phyloP scores from a whole-genome alignment of 352 stramenopile genomes.

The Albugo laibachii region DNA sequence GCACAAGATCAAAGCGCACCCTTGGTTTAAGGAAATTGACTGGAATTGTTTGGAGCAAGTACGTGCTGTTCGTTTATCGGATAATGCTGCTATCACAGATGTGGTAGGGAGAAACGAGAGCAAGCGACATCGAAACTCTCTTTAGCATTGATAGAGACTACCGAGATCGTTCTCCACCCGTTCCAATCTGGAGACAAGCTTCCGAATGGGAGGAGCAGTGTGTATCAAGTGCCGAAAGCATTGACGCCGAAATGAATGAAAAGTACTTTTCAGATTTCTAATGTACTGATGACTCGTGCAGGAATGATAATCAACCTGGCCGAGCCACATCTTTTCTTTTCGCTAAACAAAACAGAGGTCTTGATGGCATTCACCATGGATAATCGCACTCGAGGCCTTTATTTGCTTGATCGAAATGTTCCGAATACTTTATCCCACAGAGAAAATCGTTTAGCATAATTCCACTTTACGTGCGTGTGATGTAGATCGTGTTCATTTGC shows the following conservation, averaged over 20 bases:
- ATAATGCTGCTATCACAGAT: background rate
- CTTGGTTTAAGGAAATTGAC: slow-evolving; percentile 36
- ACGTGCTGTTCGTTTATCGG: background rate
- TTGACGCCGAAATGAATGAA: slow-evolving; percentile 37
- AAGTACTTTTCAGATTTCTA: slow-evolving; percentile 61
- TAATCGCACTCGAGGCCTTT: too few species aligned
- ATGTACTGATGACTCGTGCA: too few species aligned
- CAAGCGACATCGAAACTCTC: background rate
- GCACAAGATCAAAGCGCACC: slow-evolving; percentile 30
- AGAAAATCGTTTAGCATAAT: slow-evolving; percentile 79
- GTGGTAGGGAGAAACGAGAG: background rate
- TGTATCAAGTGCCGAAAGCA: slow-evolving; percentile 42
- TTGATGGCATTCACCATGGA: too few species aligned
- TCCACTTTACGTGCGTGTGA: slow-evolving; percentile 60
- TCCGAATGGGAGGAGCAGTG: background rate
- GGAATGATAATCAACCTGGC: too few species aligned
- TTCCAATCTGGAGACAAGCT: background rate
- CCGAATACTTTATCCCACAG: slow-evolving; percentile 73
- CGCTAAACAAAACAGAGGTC: too few species aligned
- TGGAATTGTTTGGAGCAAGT: slow-evolving; percentile 15
- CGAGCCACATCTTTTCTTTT: too few species aligned
- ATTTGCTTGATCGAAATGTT: slow-evolving; percentile 32
- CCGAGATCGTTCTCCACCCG: background rate
- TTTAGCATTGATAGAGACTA: background rate
- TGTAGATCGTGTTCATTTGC: slow-evolving; percentile 63